Evolutionary conservation across 192 early-diverging fungal species (phyloP), one percentile per base, ranked within the genome.

Genomic region (Piromyces finnis): DNA sequence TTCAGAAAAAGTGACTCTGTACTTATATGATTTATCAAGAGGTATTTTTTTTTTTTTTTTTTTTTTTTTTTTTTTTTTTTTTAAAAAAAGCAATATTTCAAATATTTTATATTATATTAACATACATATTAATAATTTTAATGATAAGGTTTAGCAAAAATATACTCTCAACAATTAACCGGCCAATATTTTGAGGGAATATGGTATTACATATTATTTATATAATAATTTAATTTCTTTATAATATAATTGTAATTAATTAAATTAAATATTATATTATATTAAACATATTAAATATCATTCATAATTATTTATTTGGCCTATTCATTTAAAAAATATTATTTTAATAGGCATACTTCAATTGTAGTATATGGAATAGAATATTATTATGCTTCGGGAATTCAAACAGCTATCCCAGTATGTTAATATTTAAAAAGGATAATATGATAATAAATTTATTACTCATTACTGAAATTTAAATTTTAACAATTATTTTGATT

Each of bases 331-430:
- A n/a, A n/a, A n/a, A n/a, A n/a, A n/a, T n/a, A n/a, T n/a, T n/a
- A n/a, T n/a, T n/a, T n/a, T n/a, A 32, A 32, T 12, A 90, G 85
- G 85, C 94, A 94, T 83, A 94, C 94, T 3, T 87, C 90, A 0
- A 91, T 95, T 17, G 90, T 94, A 17, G 89, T 91, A 79, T 94
- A 88, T 83, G 94, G 92, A 29, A 85, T 82, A 30, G 95, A 96
- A 79, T 92, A 89, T 78, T 94, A 84, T 84, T 96, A 91, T 83
- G 95, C 94, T 9, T 89, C 91, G 81, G 95, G 95, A 29, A 92
- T 96, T 79, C 82, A 86, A 79, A 82, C 41, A 26, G 79, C 85
- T 5, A 81, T 32, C 14, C 81, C 81, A 26, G 27, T 29, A 29
- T 35, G n/a, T 28, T 1, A 16, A 30, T 78, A 1, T 36, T 32